Evolutionary conservation across 352 stramenopile species (phyloP).

Genomic region (Phytophthora niederhauseri): DNA sequence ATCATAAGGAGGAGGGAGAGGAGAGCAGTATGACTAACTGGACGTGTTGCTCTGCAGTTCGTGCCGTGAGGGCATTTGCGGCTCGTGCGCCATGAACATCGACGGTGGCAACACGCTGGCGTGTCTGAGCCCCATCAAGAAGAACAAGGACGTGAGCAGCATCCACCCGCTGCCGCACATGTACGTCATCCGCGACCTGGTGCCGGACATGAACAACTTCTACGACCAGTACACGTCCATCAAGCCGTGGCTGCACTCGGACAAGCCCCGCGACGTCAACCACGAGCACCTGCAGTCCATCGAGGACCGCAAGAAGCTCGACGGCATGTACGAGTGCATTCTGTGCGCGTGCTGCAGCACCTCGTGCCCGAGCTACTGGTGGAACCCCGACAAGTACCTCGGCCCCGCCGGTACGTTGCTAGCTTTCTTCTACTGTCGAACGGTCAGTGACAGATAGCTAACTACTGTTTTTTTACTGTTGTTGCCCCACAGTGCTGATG

Average conservation of each 20-base stretch:
- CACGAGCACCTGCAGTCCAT: conserved; percentile 90
- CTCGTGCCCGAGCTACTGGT: conserved; percentile 99
- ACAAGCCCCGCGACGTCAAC: conserved; percentile 88
- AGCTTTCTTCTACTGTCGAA: not conserved
- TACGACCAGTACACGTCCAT: conserved; percentile 98
- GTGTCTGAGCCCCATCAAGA: conserved; percentile 98
- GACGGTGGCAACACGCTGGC: conserved; percentile 98
- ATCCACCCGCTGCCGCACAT: conserved; percentile 99
- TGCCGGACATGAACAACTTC: conserved; percentile 99
- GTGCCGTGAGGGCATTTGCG: conserved; percentile 99
- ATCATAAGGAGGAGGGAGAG: not conserved
- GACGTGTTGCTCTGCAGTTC: conserved; percentile 56
- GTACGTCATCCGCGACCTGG: conserved; percentile 99
- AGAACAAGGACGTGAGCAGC: conserved; percentile 93
- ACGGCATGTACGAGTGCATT: conserved; percentile 99
- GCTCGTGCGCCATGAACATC: conserved; percentile 99
- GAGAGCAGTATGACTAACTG: not conserved
- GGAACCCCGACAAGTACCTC: conserved; percentile 97
- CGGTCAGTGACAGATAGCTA: conserved; percentile 3
- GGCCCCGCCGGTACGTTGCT: conserved; percentile 76
- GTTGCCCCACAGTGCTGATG: conserved; percentile 76
- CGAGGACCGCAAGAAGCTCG: conserved; percentile 98
- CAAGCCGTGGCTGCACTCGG: conserved; percentile 99
- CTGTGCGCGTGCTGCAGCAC: conserved; percentile 99
- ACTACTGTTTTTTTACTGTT: conserved; percentile 10